Conservation (phyloP, 169 alveolate species). For the Toxoplasma gondii region DNA sequence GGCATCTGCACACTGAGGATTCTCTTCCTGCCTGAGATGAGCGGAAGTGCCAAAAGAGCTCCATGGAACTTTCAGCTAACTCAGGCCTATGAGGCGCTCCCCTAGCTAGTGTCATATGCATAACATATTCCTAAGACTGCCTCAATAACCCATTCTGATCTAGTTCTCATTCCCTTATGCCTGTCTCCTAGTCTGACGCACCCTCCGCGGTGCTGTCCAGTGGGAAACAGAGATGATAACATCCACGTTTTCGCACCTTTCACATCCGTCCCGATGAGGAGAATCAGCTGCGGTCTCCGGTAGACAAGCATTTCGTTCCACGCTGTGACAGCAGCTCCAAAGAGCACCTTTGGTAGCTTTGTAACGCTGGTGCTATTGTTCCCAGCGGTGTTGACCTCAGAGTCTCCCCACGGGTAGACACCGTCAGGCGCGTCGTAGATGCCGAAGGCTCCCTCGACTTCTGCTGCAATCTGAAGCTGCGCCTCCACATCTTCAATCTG, state of each 20-base stretch:
- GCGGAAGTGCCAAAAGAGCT: too few species aligned
- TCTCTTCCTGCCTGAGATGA: too few species aligned
- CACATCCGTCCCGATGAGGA: background rate
- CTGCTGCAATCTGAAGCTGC: background rate
- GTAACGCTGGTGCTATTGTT: background rate
- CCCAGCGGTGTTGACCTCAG: background rate
- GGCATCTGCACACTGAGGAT: too few species aligned
- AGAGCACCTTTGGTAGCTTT: constrained; percentile 9
- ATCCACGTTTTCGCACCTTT: background rate
- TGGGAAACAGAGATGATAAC: background rate
- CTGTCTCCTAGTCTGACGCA: too few species aligned
- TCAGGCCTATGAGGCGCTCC: too few species aligned
- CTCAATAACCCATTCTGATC: too few species aligned
- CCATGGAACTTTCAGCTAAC: too few species aligned
- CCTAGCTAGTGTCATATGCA: too few species aligned
- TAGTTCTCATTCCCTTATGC: too few species aligned
- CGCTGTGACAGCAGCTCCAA: constrained; percentile 9
- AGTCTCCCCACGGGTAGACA: background rate
- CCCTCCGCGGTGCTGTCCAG: too few species aligned
- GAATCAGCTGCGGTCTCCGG: constrained; percentile 24
- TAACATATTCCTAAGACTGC: too few species aligned
- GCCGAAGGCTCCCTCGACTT: background rate
- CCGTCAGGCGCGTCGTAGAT: constrained; percentile 27
- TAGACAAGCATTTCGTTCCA: constrained; percentile 31
- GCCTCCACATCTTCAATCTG: background rate